A percentile compares a stretch with the other conserved stretches of the same genome.
These are phyloP conservation scores for Collariella sp. DNA, from an alignment of 495 filamentous ascomycete genomes.

Conservation along the genomic window DNA sequence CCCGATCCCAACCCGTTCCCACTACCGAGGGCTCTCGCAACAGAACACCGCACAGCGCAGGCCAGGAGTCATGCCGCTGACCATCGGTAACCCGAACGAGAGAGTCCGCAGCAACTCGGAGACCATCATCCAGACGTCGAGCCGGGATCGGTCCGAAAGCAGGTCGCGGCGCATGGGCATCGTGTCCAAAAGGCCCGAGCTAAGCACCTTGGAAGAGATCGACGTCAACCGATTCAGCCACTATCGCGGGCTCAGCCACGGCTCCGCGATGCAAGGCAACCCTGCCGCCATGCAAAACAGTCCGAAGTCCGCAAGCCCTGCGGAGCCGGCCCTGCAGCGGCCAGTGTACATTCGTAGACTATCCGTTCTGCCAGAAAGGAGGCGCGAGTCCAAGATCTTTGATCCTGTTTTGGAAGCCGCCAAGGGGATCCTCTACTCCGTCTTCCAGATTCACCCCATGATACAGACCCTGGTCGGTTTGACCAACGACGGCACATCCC, in stretches of 20 bases:
- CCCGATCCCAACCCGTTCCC: conserved; percentile 65
- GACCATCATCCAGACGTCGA: conserved; percentile 50
- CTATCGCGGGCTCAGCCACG: conserved; percentile 71
- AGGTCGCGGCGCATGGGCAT: conserved; percentile 73
- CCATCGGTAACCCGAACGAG: conserved; percentile 63
- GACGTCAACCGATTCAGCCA: conserved; percentile 66
- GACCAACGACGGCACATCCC: conserved; percentile 55
- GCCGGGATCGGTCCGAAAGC: conserved; percentile 44
- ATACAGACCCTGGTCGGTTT: conserved; percentile 65
- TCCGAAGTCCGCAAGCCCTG: conserved; percentile 50
- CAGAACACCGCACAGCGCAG: conserved; percentile 55
- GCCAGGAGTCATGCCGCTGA: conserved; percentile 60
- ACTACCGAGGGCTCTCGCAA: conserved; percentile 70
- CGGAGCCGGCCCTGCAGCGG: conserved; percentile 45
- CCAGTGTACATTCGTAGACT: conserved; percentile 62
- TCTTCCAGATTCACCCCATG: conserved; percentile 71
- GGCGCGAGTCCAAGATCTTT: conserved; percentile 48
- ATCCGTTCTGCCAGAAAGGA: conserved; percentile 76
- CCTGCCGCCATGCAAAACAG: conserved; percentile 33
- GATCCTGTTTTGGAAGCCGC: conserved; percentile 69
- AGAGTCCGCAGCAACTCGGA: conserved; percentile 86
- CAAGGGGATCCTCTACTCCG: conserved; percentile 78
- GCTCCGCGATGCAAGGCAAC: conserved; percentile 59
- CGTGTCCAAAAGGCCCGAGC: conserved; percentile 63
- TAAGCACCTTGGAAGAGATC: conserved; percentile 67